A percentile compares a stretch with the other conserved stretches of the same genome.
Conservation (phyloP, 192 early-diverging fungal species). For the Coemansia sp. region DNA sequence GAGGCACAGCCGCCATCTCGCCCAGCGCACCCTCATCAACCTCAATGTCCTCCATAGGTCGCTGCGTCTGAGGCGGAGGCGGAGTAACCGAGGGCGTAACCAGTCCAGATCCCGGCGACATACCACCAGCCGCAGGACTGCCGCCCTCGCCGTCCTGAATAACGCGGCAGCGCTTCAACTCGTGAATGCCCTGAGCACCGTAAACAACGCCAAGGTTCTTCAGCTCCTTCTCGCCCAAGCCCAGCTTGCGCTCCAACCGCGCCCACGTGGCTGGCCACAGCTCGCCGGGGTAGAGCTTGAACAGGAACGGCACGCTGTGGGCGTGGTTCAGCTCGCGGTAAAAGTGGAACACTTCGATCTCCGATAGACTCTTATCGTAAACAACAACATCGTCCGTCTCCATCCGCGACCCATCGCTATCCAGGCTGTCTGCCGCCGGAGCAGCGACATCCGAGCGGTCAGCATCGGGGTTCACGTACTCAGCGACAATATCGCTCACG, state of each 20-base stretch:
- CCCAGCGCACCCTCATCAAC: not conserved
- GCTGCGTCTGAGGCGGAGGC: conserved; percentile 1
- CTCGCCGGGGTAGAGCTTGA: conserved; percentile 68
- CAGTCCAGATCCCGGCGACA: conserved; percentile 16
- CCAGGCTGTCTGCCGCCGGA: not conserved
- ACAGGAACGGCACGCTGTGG: conserved; percentile 84
- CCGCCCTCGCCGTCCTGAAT: conserved; percentile 23
- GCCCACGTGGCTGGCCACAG: conserved; percentile 66
- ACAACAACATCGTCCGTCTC: conserved; percentile 49
- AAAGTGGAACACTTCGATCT: conserved; percentile 79
- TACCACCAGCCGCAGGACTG: not conserved
- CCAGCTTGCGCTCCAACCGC: conserved; percentile 67
- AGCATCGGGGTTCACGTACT: conserved; percentile 2
- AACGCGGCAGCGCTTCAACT: conserved; percentile 18
- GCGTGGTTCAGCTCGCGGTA: conserved; percentile 61
- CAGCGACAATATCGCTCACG: conserved; percentile 30
- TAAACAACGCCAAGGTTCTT: conserved; percentile 40
- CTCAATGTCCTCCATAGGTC: not conserved
- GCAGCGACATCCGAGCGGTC: not conserved
- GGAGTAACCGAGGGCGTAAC: conserved; percentile 13
- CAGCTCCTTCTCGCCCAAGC: conserved; percentile 83
- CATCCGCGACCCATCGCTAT: conserved; percentile 9
- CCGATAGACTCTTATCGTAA: conserved; percentile 14
- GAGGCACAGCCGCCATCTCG: not conserved
- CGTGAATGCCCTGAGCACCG: conserved; percentile 11